These are phyloP conservation scores for Calocybe gangraenosa DNA, from an alignment of 768 basidiomycete species.

Conservation along the genomic window DNA sequence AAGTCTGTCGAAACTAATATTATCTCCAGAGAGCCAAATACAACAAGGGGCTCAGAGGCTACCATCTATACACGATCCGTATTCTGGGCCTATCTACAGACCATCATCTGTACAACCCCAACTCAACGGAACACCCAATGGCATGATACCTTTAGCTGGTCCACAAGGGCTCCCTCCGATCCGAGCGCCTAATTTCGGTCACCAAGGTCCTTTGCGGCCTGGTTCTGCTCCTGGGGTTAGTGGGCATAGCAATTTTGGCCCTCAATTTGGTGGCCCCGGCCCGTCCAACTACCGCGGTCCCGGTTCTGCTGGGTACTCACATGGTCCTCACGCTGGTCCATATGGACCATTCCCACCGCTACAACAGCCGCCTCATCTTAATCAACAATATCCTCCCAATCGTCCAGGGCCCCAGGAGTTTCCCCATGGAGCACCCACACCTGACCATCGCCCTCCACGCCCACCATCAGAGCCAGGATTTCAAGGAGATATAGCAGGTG, in stretches of 20 bases:
- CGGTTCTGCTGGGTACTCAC: constrained; percentile 7
- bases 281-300: neutral
- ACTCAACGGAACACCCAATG: constrained; percentile 20
- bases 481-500: constrained; percentile 26
- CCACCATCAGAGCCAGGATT: constrained; percentile 47
- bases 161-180: constrained; percentile 2
- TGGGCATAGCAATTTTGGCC: neutral
- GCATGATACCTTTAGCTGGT: constrained; percentile 3
- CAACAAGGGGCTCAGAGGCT: constrained; percentile 23
- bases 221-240: constrained; percentile 6
- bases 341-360: constrained; percentile 16
- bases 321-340: constrained; percentile 4
- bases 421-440: constrained; percentile 15
- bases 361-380: constrained; percentile 12
- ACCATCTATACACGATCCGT: constrained; percentile 21
- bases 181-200: constrained; percentile 10
- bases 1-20: constrained; percentile 17
- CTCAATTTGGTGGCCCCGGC: neutral
- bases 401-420: constrained; percentile 17
- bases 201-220: constrained; percentile 11
- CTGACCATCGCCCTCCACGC: constrained; percentile 23
- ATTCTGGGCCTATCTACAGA: constrained; percentile 16
- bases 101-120: constrained; percentile 26
- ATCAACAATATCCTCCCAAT: constrained; percentile 14
- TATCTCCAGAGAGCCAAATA: constrained; percentile 25